Base-by-base conservation (phyloP, 805 yeast species). In the Yamadazyma scolyti region DNA sequence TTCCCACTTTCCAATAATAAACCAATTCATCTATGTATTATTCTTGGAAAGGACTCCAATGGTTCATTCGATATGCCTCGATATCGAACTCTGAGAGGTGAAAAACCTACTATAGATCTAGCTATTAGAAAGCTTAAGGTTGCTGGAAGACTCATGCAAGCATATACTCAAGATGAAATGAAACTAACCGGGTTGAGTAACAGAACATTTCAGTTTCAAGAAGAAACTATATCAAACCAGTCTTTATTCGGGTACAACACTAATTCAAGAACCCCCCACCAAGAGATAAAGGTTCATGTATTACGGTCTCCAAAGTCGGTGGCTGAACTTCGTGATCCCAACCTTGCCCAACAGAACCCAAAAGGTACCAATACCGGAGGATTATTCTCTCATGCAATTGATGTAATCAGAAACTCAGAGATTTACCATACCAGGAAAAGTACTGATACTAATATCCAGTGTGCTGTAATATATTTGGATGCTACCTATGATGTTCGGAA, bases 101-200 rank as follows among this genome's bases (percentile, higher is more conserved):
- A 84, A 42, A 81, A 79, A 2, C 79, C 84, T 39, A 75, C 68
- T 9, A 44, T 89, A 14, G 78, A 78, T n/a, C 52, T 79, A 4
- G 96, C 96, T 1, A 61, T 83, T 12, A 66, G 64, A 42, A 86
- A 86, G 51, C 52, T 90, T 42, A 75, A 93, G 46, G 75, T 87
- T 38, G 96, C 85, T 3, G 95, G 83, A 4, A 69, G 95, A 44
- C 56, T 89, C 56, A 85, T 86, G 95, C 90, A 86, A 47, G 94
- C 96, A 1, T 88, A 73, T 54, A 89, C 97, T 0, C 79, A 77
- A 45, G 97, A 89, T 44, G 96, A 88, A 50, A 86, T 90, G 95
- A 55, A 77, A 31, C 62, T 80, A 23, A 71, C 75, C 27, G 89
- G 93, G 0, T 74, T 85, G 49, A 94, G 96, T 8, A 74, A 79